Base-by-base conservation (phyloP, 108 stramenopile species). In the Pelagomonas calceolata region DNA sequence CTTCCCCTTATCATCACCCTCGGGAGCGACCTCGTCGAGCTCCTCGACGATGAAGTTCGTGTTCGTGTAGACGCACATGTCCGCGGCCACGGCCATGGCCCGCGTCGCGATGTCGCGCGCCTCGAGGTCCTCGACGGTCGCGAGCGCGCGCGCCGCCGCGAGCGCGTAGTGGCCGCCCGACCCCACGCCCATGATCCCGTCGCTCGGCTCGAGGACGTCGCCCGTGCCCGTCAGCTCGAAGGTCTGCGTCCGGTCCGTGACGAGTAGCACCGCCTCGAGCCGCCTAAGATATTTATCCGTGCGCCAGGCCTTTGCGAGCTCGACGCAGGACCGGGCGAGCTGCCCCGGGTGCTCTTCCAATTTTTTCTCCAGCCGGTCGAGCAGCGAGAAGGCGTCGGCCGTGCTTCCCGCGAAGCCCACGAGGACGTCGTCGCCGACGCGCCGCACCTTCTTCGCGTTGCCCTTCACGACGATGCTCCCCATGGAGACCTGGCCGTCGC, bases 351-450 rank as follows among this genome's bases (percentile, higher is more conserved):
- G 90, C 82, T 93, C 92, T 75, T 97, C 98, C 63, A 98, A 70
- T 78, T 96, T 98, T 14, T 84, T 81, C 84, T 98, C 95, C 66
- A 98, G 83, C 29, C 98, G 85, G 71, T 98, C 98, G 69, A 96
- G 73, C 30, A 98, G 82, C 0, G 98, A 95, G 73, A 98, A 94
- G 15, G 95, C 95, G 81, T 98, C 98, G 30, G 98, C 98, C 1
- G 95, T 96, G 17, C 84, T 81, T n/a, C 98, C 98, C 26, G 98
- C 98, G 77, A 97, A 98, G 0, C 98, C 98, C 0, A 95, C 97
- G 46, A 98, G 72, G 29, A 92, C 89, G 15, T 84, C 71, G 32
- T 66, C 66, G 17, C 36, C 80, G 65, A 30, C 39, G 34, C 21
- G 10, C 16, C 29, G 21, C 64, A 98, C 96, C 71, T 98, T 98